Percentiles rank a stretch among this genome's conserved stretches.
phyloP scores from a whole-genome alignment of 2,329 filamentous ascomycete species.

The Monilinia polystroma region DNA sequence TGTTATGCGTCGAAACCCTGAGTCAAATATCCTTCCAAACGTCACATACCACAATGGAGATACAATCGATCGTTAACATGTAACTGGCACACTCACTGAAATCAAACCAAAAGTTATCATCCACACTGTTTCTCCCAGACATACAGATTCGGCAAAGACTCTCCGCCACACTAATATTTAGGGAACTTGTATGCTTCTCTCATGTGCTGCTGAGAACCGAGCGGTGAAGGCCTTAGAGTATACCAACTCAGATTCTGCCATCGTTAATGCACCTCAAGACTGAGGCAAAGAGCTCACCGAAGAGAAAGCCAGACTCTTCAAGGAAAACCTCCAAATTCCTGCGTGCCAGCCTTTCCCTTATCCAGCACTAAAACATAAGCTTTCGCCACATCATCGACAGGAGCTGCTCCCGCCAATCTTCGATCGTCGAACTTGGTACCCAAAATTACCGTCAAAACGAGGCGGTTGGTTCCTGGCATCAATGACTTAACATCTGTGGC shows the following conservation, averaged over 20 bases:
- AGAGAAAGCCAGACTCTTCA: too few species aligned
- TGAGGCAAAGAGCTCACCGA: too few species aligned
- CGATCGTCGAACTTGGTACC: not conserved
- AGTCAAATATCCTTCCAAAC: not conserved
- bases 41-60: not conserved
- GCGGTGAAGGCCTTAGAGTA: constrained; percentile 40
- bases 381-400: not conserved
- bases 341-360: not conserved
- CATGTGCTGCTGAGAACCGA: constrained; percentile 28
- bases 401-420: not conserved
- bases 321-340: constrained; percentile 3
- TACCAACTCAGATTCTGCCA: constrained; percentile 33
- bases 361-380: not conserved
- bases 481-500: not conserved
- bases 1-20: not conserved
- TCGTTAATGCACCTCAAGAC: too few species aligned
- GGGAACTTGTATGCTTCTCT: constrained; percentile 39
- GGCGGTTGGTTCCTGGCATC: not conserved
- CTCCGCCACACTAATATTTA: constrained; percentile 39
- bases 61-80: not conserved
- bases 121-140: constrained; percentile 39
- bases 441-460: not conserved
- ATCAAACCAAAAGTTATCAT: not conserved
- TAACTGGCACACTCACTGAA: not conserved
- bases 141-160: constrained; percentile 29